Conservation (phyloP, 2,329 filamentous ascomycete genomes). For the Phaeosphaeriaceae sp. region DNA sequence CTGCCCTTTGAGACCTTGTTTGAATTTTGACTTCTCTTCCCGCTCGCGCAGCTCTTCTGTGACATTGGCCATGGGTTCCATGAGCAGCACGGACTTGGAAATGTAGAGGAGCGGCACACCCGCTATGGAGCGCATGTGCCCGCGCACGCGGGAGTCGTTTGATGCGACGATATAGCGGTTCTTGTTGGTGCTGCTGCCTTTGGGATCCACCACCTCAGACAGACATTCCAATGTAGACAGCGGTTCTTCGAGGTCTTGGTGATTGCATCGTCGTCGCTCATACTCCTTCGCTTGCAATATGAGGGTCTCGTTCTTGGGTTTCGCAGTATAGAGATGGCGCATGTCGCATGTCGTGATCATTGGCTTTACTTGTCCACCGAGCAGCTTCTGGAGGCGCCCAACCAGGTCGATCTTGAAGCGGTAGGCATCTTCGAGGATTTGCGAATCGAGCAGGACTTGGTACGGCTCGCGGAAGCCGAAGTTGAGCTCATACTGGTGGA, state of each 20-base stretch:
- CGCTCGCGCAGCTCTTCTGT: constrained; percentile 68
- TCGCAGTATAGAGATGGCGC: constrained; percentile 74
- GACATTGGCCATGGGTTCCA: constrained; percentile 76
- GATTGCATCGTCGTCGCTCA: constrained; percentile 79
- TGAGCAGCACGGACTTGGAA: constrained; percentile 77
- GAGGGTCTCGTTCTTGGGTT: constrained; percentile 61
- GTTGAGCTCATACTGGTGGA: constrained; percentile 86
- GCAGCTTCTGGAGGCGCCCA: constrained; percentile 76
- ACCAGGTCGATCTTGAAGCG: constrained; percentile 88
- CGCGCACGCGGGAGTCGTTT: constrained; percentile 71
- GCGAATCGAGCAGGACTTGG: constrained; percentile 78
- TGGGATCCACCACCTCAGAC: constrained; percentile 78
- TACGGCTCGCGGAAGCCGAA: constrained; percentile 95
- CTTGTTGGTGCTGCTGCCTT: constrained; percentile 74
- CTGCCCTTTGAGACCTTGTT: constrained; percentile 67
- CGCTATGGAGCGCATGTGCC: constrained; percentile 68
- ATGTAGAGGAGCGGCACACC: constrained; percentile 82
- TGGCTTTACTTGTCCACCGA: constrained; percentile 85
- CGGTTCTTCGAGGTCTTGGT: constrained; percentile 76
- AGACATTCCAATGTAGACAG: constrained; percentile 75
- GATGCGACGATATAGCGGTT: constrained; percentile 80
- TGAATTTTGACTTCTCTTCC: constrained; percentile 78
- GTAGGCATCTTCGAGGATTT: constrained; percentile 81
- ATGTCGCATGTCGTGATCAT: constrained; percentile 86
- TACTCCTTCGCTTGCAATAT: constrained; percentile 78